Percentiles rank a stretch among this genome's conserved stretches.
phyloP scores from a whole-genome alignment of 495 filamentous ascomycete species.

The Neurospora cerealis region DNA sequence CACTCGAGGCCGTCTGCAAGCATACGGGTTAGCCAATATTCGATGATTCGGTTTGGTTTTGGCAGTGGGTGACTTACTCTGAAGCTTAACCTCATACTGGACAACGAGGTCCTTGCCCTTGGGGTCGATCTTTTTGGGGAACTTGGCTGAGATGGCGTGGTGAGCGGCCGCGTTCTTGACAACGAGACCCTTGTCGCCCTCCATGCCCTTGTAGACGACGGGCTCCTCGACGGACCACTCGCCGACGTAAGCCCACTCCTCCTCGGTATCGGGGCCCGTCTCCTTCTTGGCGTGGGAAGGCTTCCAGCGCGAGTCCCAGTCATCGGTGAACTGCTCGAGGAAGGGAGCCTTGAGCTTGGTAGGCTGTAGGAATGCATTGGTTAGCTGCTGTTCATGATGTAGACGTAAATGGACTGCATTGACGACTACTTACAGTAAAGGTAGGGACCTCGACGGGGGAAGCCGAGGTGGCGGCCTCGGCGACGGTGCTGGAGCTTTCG shows the following conservation, averaged over 20 bases:
- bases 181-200: constrained; percentile 92
- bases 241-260: constrained; percentile 97
- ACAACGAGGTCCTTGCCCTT: constrained; percentile 95
- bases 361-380: constrained; percentile 47
- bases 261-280: constrained; percentile 58
- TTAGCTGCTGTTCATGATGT: constrained; percentile 16
- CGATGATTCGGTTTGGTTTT: too few relatives aligned
- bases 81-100: constrained; percentile 99
- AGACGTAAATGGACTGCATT: not conserved
- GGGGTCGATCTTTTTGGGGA: constrained; percentile 91
- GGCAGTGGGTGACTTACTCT: constrained; percentile 78
- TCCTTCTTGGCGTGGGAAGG: constrained; percentile 95
- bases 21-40: too few relatives aligned
- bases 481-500: constrained; percentile 27
- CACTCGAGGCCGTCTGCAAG: constrained; percentile 95
- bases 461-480: constrained; percentile 47
- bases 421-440: constrained; percentile 65
- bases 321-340: constrained; percentile 95
- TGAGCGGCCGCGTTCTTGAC: constrained; percentile 90
- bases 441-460: constrained; percentile 54
- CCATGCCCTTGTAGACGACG: constrained; percentile 81
- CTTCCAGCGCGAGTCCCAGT: constrained; percentile 89
- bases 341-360: constrained; percentile 83
- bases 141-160: constrained; percentile 99
- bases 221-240: constrained; percentile 97